Evolutionary conservation across 1,284 basidiomycete genomes (phyloP).

Genomic region (Cutaneotrichosporon daszewskae): DNA sequence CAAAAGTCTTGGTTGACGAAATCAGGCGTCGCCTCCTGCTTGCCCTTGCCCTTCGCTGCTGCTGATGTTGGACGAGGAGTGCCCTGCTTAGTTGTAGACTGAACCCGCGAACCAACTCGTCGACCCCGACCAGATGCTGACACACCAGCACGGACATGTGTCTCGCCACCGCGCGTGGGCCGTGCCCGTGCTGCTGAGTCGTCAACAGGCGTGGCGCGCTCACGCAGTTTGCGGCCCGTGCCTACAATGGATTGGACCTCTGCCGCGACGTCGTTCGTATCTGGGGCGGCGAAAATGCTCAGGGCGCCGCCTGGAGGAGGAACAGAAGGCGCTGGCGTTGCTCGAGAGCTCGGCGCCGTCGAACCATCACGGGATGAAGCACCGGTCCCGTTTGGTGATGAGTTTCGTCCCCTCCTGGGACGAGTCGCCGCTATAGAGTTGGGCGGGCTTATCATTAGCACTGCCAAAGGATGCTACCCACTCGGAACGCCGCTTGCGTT

Average conservation of each 20-base stretch:
- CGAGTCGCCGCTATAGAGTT: slow-evolving; percentile 7
- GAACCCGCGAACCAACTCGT: slow-evolving; percentile 27
- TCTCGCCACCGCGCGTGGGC: slow-evolving; percentile 19
- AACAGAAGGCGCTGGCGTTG: slow-evolving; percentile 3
- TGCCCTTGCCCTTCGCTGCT: slow-evolving; percentile 27
- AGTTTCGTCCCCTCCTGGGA: slow-evolving; percentile 7
- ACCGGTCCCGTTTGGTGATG: slow-evolving; percentile 6
- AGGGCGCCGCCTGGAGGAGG: slow-evolving; percentile 14
- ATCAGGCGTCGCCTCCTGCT: slow-evolving; percentile 19
- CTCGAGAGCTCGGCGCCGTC: slow-evolving; percentile 14
- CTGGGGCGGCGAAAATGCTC: slow-evolving; percentile 29
- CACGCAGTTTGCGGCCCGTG: slow-evolving; percentile 1
- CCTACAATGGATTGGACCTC: slow-evolving; percentile 19
- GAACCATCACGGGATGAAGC: slow-evolving; percentile 13
- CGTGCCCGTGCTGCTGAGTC: slow-evolving; percentile 3
- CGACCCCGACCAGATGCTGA: slow-evolving; percentile 38
- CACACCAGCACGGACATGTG: slow-evolving; percentile 32
- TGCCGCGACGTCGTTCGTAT: slow-evolving; percentile 15
- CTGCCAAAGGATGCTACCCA: slow-evolving; percentile 2
- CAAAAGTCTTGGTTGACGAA: slow-evolving; percentile 83
- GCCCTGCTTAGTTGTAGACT: slow-evolving; percentile 6
- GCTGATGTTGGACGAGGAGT: slow-evolving; percentile 20
- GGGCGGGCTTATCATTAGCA: background rate
- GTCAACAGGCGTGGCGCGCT: slow-evolving; percentile 3
- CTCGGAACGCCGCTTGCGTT: slow-evolving; percentile 19